These are phyloP conservation scores for Xylaria arbuscula DNA, from an alignment of 2,329 filamentous ascomycete species.

Conservation along the genomic window DNA sequence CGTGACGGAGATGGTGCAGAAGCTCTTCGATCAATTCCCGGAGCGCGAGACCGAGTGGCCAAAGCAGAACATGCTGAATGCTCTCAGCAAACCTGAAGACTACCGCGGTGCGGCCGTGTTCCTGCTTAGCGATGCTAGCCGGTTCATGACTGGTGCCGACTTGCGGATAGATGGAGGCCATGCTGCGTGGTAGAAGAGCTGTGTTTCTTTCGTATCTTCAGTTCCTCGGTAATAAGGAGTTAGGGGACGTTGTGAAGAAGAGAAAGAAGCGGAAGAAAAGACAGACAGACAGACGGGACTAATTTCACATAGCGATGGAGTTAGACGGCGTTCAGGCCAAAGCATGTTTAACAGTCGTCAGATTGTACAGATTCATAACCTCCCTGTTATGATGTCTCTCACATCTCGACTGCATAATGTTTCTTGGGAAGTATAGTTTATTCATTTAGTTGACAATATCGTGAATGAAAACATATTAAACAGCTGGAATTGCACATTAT, in stretches of 20 bases:
- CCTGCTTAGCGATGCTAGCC: conserved; percentile 73
- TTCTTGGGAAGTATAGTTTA: not conserved
- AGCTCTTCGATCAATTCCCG: conserved; percentile 79
- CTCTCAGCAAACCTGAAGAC: conserved; percentile 74
- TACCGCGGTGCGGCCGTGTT: conserved; percentile 78
- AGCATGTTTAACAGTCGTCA: not conserved
- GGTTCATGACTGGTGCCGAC: conserved; percentile 77
- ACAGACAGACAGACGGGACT: not conserved
- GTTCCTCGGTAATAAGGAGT: not conserved
- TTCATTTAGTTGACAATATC: not conserved
- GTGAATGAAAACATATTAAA: not conserved
- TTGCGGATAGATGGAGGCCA: conserved; percentile 79
- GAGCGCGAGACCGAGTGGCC: conserved; percentile 77
- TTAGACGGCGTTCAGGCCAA: conserved; percentile 16
- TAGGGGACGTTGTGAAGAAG: not conserved
- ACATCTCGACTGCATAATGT: not conserved
- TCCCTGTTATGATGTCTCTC: not conserved
- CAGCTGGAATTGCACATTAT: not conserved
- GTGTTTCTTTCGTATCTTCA: not conserved
- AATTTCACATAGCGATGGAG: conserved; percentile 17
- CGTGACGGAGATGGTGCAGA: conserved; percentile 84
- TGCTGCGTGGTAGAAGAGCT: conserved; percentile 61
- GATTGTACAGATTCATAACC: not conserved
- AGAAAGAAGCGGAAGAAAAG: not conserved
- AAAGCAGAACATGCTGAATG: conserved; percentile 84